Percentiles rank a stretch among this genome's conserved stretches.
Conservation (phyloP, 2,329 filamentous ascomycete genomes). For the Fusarium fracticaudum region DNA sequence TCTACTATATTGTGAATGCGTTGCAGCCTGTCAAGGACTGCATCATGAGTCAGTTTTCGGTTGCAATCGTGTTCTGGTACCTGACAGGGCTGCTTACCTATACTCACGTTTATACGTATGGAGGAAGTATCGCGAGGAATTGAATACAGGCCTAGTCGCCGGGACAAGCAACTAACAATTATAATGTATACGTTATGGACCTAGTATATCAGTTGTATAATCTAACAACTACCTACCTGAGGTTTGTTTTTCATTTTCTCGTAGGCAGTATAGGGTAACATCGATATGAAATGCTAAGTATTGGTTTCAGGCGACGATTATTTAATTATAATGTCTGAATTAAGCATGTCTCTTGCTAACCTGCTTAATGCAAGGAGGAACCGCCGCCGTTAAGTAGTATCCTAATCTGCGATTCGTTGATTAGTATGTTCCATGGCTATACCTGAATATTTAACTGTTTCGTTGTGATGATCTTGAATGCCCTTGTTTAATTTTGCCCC, state of each 20-base stretch:
- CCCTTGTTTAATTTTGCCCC: neutral
- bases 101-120: neutral
- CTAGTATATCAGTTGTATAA: neutral
- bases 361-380: neutral
- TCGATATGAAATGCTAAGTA: neutral
- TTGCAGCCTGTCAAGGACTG: neutral
- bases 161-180: neutral
- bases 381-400: neutral
- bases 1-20: neutral
- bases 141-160: neutral
- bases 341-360: neutral
- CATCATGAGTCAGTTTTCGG: neutral
- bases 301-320: neutral
- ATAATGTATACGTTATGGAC: no score
- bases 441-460: neutral
- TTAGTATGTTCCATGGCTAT: neutral
- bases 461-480: neutral
- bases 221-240: neutral
- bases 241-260: neutral
- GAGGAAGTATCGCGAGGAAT: neutral
- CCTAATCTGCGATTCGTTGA: neutral
- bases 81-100: neutral
- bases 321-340: neutral
- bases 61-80: neutral
- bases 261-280: constrained; percentile 1